A percentile compares a stretch with the other conserved stretches of the same genome.
Evolutionary conservation across 495 filamentous ascomycete genomes (phyloP).

Genomic region (Annulohypoxylon maeteangense): DNA sequence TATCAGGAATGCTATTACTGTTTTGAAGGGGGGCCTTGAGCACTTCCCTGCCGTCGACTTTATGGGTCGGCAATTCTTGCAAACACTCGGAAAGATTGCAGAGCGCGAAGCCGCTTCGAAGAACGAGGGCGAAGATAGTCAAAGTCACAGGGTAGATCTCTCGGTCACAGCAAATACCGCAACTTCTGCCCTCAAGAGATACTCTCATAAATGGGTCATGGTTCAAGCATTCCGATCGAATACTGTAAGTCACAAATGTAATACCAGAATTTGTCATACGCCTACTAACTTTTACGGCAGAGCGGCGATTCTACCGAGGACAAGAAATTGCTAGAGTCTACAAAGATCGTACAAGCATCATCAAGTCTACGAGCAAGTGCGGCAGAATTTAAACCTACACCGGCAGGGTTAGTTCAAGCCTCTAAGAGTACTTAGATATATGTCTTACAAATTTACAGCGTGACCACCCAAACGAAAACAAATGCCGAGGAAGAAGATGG

Average conservation of each 20-base stretch:
- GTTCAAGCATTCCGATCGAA: constrained; percentile 78
- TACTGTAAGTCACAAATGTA: constrained; percentile 58
- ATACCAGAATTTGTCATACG: constrained; percentile 20
- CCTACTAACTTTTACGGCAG: constrained; percentile 46
- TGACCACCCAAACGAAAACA: constrained; percentile 47
- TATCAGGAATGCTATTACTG: constrained; percentile 91
- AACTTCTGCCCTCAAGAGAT: constrained; percentile 80
- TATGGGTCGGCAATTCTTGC: constrained; percentile 78
- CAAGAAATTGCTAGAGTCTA: constrained; percentile 44
- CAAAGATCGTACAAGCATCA: constrained; percentile 37
- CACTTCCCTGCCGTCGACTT: constrained; percentile 90
- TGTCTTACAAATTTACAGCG: constrained; percentile 48
- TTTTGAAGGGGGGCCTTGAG: constrained; percentile 82
- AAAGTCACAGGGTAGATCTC: constrained; percentile 79
- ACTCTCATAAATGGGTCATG: constrained; percentile 84
- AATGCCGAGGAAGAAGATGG: constrained; percentile 78
- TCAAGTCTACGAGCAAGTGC: constrained; percentile 56
- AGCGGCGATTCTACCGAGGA: constrained; percentile 52
- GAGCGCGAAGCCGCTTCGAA: constrained; percentile 71
- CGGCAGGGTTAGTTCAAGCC: constrained; percentile 44
- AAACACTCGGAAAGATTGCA: constrained; percentile 75
- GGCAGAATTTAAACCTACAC: constrained; percentile 57
- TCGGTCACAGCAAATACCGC: constrained; percentile 89
- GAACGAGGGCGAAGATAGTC: constrained; percentile 72
- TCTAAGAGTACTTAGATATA: constrained; percentile 12